These are phyloP conservation scores for Carpinus fangiana DNA, from an alignment of 306 rosid species.

Conservation along the genomic window DNA sequence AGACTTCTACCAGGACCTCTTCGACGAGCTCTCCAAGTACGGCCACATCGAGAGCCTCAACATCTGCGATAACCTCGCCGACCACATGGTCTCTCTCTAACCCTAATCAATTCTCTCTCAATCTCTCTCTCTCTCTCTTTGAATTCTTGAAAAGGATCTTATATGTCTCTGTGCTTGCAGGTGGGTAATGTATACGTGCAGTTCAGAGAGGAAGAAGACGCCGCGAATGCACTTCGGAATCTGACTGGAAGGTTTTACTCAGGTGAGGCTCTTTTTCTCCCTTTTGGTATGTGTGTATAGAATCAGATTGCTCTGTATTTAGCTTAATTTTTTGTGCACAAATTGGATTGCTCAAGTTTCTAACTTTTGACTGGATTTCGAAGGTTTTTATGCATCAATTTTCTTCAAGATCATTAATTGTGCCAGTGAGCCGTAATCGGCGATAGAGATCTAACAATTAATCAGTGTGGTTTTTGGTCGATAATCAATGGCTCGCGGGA, in stretches of 20 bases:
- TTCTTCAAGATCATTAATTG: too few relatives aligned
- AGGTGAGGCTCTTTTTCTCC: constrained; percentile 36
- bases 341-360: neutral
- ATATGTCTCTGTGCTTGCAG: constrained; percentile 31
- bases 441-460: too few relatives aligned
- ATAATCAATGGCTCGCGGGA: too few relatives aligned
- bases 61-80: constrained; percentile 95
- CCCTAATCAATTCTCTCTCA: too few relatives aligned
- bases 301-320: neutral
- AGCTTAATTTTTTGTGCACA: neutral
- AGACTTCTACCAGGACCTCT: constrained; percentile 95
- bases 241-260: constrained; percentile 93
- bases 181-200: constrained; percentile 91
- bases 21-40: constrained; percentile 92
- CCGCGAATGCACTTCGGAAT: constrained; percentile 84
- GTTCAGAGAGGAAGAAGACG: constrained; percentile 94
- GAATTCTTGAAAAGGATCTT: neutral
- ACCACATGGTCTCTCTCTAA: constrained; percentile 70
- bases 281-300: neutral
- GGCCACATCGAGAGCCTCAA: constrained; percentile 93
- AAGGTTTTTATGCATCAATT: too few relatives aligned
- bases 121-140: neutral
- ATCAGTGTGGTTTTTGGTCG: too few relatives aligned
- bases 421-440: too few relatives aligned
- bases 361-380: too few relatives aligned